Percentiles rank a stretch among this genome's conserved stretches.
Evolutionary conservation across 2,329 filamentous ascomycete genomes (phyloP).

Genomic region (Claviceps digitariae): DNA sequence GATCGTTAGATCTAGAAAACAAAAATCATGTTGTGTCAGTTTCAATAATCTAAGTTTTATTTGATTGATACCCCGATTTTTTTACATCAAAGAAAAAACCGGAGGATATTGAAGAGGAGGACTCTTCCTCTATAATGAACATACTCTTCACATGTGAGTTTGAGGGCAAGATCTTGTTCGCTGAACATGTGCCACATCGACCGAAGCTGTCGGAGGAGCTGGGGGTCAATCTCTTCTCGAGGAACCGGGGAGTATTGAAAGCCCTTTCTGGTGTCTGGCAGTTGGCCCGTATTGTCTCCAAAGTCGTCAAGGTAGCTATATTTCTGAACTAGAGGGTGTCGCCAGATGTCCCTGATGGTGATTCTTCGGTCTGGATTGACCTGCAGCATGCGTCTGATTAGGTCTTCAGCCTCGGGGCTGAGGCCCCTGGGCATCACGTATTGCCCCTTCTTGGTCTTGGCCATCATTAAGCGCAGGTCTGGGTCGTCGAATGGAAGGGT

Average conservation of each 20-base stretch:
- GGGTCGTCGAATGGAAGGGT: constrained; percentile 69
- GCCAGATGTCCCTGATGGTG: constrained; percentile 68
- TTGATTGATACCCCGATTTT: background rate
- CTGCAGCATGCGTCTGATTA: constrained; percentile 69
- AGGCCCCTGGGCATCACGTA: constrained; percentile 51
- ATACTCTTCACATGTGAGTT: constrained; percentile 52
- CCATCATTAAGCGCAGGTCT: constrained; percentile 48
- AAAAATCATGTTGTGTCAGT: constrained; percentile 14
- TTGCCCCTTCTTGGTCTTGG: constrained; percentile 42
- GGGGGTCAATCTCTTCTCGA: constrained; percentile 58
- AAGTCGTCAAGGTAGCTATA: constrained; percentile 65
- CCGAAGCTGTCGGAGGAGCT: constrained; percentile 72
- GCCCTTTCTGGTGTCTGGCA: constrained; percentile 45
- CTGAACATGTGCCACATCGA: constrained; percentile 83
- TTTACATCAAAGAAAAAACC: too few species aligned
- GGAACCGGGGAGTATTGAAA: constrained; percentile 44
- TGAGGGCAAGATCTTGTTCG: constrained; percentile 56
- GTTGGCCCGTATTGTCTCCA: constrained; percentile 39
- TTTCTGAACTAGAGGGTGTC: constrained; percentile 72
- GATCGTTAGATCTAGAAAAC: constrained; percentile 59
- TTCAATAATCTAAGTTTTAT: background rate
- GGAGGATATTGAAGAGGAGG: too few species aligned
- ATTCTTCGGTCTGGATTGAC: constrained; percentile 69
- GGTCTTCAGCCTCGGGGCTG: constrained; percentile 55
- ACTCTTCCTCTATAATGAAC: constrained; percentile 16